A percentile compares a stretch with the other conserved stretches of the same genome.
Evolutionary conservation across 2,329 filamentous ascomycete species (phyloP).

Genomic region (Plenodomus biglobosus): DNA sequence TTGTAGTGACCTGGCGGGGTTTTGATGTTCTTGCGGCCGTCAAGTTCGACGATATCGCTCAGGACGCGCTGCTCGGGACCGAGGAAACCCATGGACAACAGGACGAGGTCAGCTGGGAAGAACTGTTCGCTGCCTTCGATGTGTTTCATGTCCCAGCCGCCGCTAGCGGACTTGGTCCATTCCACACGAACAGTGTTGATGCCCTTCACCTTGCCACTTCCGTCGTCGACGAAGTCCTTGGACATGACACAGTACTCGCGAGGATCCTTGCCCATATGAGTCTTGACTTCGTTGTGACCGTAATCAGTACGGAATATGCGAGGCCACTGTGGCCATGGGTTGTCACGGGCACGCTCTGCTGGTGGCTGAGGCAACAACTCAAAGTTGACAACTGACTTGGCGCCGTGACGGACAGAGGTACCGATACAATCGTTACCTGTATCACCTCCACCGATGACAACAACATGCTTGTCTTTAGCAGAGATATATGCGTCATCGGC

Average conservation of each 20-base stretch:
- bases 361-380: slow-evolving; percentile 92
- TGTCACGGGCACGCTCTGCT: slow-evolving; percentile 84
- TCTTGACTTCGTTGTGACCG: slow-evolving; percentile 91
- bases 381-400: slow-evolving; percentile 95
- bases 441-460: slow-evolving; percentile 96
- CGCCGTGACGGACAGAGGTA: slow-evolving; percentile 91
- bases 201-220: slow-evolving; percentile 83
- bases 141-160: slow-evolving; percentile 99
- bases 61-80: slow-evolving; percentile 88
- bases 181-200: slow-evolving; percentile 96
- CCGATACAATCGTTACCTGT: slow-evolving; percentile 98
- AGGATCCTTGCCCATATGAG: slow-evolving; percentile 93
- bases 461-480: slow-evolving; percentile 91
- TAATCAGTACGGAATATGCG: slow-evolving; percentile 99
- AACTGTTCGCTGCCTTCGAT: slow-evolving; percentile 90
- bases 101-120: slow-evolving; percentile 92
- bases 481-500: slow-evolving; percentile 85
- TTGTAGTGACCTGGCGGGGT: slow-evolving; percentile 83
- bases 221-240: slow-evolving; percentile 91
- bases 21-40: slow-evolving; percentile 94
- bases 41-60: slow-evolving; percentile 85
- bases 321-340: slow-evolving; percentile 98
- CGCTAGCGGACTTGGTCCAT: slow-evolving; percentile 86
- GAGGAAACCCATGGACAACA: slow-evolving; percentile 96
- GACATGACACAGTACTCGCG: slow-evolving; percentile 99